phyloP scores from a whole-genome alignment of 1,284 basidiomycete species.

The Kalmanozyma brasiliensis region DNA sequence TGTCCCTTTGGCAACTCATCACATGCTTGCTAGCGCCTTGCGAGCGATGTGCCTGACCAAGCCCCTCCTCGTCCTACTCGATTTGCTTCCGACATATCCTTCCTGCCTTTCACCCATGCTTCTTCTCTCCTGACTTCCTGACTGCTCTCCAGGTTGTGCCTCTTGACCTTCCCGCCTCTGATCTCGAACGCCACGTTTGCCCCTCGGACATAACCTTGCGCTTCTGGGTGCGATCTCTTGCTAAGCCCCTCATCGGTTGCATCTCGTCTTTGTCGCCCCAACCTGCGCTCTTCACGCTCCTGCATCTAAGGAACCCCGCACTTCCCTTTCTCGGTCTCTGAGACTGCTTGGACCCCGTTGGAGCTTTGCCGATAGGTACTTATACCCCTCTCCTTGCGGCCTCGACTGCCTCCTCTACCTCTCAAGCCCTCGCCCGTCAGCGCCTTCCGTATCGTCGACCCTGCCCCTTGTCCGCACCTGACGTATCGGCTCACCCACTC shows the following conservation, averaged over 20 bases:
- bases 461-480: neutral
- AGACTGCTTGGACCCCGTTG: neutral
- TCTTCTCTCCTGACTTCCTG: neutral
- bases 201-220: conserved; percentile 5
- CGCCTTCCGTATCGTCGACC: neutral
- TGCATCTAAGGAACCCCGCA: neutral
- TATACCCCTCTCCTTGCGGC: neutral
- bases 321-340: neutral
- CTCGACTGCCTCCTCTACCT: neutral
- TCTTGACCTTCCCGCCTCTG: neutral
- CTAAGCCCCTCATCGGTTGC: neutral
- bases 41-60: neutral
- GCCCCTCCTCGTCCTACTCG: neutral
- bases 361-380: neutral
- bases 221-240: neutral
- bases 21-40: neutral
- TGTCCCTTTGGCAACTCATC: conserved; percentile 3
- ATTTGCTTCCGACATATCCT: neutral
- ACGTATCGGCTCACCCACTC: neutral
- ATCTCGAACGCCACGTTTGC: conserved; percentile 7
- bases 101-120: neutral
- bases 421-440: neutral
- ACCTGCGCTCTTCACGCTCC: no score
- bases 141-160: neutral
- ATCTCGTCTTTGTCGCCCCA: no score